Evolutionary conservation across 768 basidiomycete genomes (phyloP).

Genomic region (Hygrocybe coccinea): DNA sequence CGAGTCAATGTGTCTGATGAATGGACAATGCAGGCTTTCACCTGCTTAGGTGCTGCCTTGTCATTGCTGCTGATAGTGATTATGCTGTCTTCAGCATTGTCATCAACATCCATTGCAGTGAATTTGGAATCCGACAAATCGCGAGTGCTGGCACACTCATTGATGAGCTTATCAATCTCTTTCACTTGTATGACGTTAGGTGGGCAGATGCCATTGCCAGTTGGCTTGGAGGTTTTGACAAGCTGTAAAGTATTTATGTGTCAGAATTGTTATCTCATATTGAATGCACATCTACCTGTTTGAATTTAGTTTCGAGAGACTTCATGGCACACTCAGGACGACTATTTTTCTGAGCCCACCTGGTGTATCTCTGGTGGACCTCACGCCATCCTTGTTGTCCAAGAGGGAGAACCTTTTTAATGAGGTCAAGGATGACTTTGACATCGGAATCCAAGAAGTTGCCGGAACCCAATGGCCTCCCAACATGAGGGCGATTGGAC

Average conservation of each 20-base stretch:
- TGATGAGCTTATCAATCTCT: conserved; percentile 19
- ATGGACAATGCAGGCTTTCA: not conserved
- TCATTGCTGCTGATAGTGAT: not conserved
- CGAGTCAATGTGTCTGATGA: not conserved
- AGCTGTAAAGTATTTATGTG: conserved; percentile 5
- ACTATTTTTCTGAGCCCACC: conserved; percentile 15
- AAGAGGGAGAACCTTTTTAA: conserved; percentile 17
- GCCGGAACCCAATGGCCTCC: conserved; percentile 12
- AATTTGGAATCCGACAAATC: conserved; percentile 18
- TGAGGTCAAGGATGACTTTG: conserved; percentile 12
- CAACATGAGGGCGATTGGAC: not conserved
- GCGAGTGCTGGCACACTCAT: conserved; percentile 16
- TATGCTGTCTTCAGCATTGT: not conserved
- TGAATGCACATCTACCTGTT: conserved; percentile 2
- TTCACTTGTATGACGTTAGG: conserved; percentile 19
- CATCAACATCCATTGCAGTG: conserved; percentile 5
- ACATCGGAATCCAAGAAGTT: conserved; percentile 21
- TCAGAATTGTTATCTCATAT: not conserved
- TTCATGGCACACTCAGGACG: conserved; percentile 10
- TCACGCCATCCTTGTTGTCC: conserved; percentile 19
- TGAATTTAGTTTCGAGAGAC: conserved; percentile 25
- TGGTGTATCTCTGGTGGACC: conserved; percentile 10
- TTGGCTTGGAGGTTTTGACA: conserved; percentile 26
- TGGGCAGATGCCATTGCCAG: conserved; percentile 24
- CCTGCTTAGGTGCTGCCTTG: not conserved